phyloP scores from a whole-genome alignment of 2,329 filamentous ascomycete genomes.

The Claviceps sp. region DNA sequence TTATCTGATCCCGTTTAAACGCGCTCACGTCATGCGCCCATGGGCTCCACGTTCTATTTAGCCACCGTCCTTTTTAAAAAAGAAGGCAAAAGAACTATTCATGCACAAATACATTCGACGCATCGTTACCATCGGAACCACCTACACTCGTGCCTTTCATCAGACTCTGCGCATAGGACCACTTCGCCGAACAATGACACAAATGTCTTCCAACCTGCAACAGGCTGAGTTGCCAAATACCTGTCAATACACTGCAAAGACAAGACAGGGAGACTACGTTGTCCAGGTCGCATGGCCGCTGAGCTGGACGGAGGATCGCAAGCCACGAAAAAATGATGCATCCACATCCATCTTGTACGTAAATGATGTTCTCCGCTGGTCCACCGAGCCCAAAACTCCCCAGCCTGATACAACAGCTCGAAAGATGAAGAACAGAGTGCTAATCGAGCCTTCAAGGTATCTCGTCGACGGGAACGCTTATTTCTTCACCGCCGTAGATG shows the following conservation, averaged over 20 bases:
- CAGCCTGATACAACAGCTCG: too few species aligned
- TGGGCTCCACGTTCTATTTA: not conserved
- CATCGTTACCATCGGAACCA: not conserved
- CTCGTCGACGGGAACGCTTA: conserved; percentile 22
- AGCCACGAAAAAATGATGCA: conserved; percentile 10
- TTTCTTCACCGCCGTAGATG: conserved; percentile 20
- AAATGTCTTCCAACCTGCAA: conserved; percentile 4
- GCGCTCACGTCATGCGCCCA: not conserved
- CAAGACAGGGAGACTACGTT: conserved; percentile 16
- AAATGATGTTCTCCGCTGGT: not conserved
- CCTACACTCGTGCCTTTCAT: not conserved
- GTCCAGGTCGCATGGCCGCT: conserved; percentile 19
- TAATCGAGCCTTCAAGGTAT: conserved; percentile 13
- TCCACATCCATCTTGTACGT: conserved; percentile 15
- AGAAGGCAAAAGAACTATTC: not conserved
- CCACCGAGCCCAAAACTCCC: not conserved
- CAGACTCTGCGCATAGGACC: not conserved
- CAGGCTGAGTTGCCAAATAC: conserved; percentile 15
- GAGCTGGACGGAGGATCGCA: conserved; percentile 15
- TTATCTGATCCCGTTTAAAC: not conserved
- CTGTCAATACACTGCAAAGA: conserved; percentile 13
- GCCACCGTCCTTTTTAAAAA: not conserved
- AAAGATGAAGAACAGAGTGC: not conserved
- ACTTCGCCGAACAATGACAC: not conserved
- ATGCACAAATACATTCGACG: not conserved